Conservation (phyloP, 257 asterid species). For the Oldenlandia corymbosa region DNA sequence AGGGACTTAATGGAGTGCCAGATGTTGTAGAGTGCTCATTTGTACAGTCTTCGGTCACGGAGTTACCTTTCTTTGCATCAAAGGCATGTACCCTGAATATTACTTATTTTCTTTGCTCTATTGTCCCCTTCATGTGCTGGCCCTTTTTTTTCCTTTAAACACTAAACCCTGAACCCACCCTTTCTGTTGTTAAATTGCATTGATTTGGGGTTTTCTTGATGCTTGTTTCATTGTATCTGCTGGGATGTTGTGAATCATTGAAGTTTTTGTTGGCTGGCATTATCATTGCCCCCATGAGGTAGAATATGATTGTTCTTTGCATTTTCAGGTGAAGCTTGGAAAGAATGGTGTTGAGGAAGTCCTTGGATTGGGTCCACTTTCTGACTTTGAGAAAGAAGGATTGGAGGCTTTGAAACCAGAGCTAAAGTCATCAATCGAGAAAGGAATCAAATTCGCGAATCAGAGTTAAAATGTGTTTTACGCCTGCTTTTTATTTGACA, state of each 20-base stretch:
- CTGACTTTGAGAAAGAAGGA: constrained; percentile 66
- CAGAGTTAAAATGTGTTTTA: constrained; percentile 20
- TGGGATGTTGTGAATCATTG: neutral
- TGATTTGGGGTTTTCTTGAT: neutral
- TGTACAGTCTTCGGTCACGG: constrained; percentile 69
- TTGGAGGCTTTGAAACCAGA: constrained; percentile 65
- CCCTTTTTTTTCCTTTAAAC: too few species aligned
- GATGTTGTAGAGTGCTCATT: constrained; percentile 72
- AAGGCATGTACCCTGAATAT: constrained; percentile 31
- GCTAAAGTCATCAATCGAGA: constrained; percentile 60
- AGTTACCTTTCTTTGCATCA: constrained; percentile 76
- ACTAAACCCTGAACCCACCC: too few species aligned
- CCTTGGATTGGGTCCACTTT: constrained; percentile 52
- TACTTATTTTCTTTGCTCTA: neutral
- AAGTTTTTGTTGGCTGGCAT: neutral
- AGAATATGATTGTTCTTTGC: neutral
- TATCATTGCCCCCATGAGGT: neutral
- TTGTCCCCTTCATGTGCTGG: too few species aligned
- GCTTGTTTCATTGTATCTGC: neutral
- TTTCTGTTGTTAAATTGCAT: neutral
- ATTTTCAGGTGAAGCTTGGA: constrained; percentile 64
- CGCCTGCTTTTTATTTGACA: constrained; percentile 9
- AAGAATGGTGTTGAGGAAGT: constrained; percentile 80
- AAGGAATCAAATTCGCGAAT: constrained; percentile 59
- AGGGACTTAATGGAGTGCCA: constrained; percentile 87